Evolutionary conservation across 2,329 filamentous ascomycete species (phyloP).

Genomic region (Diplocarpon mali): DNA sequence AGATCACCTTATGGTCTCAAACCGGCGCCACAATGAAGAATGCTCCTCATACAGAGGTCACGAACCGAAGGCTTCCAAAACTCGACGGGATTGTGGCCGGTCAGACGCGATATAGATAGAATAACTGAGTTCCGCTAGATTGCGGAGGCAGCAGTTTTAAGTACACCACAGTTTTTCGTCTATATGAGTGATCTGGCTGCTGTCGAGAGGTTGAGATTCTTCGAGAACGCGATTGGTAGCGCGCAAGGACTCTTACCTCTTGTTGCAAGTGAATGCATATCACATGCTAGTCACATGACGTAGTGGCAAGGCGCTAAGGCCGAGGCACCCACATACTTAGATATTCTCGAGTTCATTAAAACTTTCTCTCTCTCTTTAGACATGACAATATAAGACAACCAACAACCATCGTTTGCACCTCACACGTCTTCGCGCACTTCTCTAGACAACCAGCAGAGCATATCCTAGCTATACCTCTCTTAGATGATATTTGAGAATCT

Average conservation of each 20-base stretch:
- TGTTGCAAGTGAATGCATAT: too few relatives aligned
- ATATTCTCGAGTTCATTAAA: too few relatives aligned
- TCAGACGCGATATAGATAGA: conserved; percentile 24
- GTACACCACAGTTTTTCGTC: conserved; percentile 26
- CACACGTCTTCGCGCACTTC: too few relatives aligned
- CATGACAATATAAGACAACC: too few relatives aligned
- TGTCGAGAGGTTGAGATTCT: conserved; percentile 30
- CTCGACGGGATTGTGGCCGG: conserved; percentile 24
- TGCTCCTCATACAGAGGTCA: conserved; percentile 38
- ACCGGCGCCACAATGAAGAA: conserved; percentile 36
- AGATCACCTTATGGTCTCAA: conserved; percentile 39
- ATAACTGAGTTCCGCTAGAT: conserved; percentile 23
- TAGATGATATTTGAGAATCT: too few relatives aligned
- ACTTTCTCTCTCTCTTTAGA: too few relatives aligned
- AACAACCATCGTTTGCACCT: too few relatives aligned
- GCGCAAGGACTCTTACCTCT: conserved; percentile 31
- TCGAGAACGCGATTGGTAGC: conserved; percentile 30
- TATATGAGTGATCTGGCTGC: conserved; percentile 30
- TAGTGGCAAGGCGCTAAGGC: too few relatives aligned
- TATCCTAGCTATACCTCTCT: too few relatives aligned
- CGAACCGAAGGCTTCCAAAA: conserved; percentile 35
- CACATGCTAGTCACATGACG: too few relatives aligned
- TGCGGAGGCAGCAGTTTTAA: conserved; percentile 24
- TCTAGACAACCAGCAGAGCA: too few relatives aligned
- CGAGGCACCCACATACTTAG: too few relatives aligned